Evolutionary conservation across 352 stramenopile genomes (phyloP), one percentile per base, ranked within the genome.

Genomic region (Pythium sukuiense): DNA sequence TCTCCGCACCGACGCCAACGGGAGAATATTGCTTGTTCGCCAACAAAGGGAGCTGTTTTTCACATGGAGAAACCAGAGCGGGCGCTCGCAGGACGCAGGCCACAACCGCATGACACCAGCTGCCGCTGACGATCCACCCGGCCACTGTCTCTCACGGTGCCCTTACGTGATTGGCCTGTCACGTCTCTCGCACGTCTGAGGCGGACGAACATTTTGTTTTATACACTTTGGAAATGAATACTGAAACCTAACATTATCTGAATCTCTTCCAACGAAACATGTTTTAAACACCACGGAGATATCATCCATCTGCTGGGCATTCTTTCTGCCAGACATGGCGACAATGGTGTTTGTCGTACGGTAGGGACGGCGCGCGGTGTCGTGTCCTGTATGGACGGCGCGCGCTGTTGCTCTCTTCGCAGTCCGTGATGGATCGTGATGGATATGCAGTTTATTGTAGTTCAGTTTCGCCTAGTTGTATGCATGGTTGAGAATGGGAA

Each of bases 51-150:
- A 52, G 30, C 26, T 54, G n/a, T 57, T 67, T 57, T 67, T 54
- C 37, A 26, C 60, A 55, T 66, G 46, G 46, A 41, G 32, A 55
- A 61, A 55, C 48, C 48, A 55, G 48, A 55, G 20, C 48, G 27
- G 41, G 33, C 26, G 59, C 48, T 20, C 49, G 55, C 33, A 66
- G 11, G 49, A 55, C n/a, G 26, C 24, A 52, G 52, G 54, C 61
- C 61, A 68, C 61, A 68, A 68, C 55, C 33, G 8, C 18, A 53
- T 68, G 61, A 63, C 55, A 59, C 55, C 61, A 68, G 61, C 61
- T 68, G 61, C 45, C 39, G 26, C 48, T 55, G 48, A 55, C 48
- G 48, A 55, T 35, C 24, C 27, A 24, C 45, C 5, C 59, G 32
- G 54, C 35, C 29, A 12, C 48, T 55, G 48, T 55, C 48, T 55